Percentiles rank a stretch among this genome's conserved stretches.
Evolutionary conservation across 2,329 filamentous ascomycete genomes (phyloP).

Genomic region (Penicillium brasilianum): DNA sequence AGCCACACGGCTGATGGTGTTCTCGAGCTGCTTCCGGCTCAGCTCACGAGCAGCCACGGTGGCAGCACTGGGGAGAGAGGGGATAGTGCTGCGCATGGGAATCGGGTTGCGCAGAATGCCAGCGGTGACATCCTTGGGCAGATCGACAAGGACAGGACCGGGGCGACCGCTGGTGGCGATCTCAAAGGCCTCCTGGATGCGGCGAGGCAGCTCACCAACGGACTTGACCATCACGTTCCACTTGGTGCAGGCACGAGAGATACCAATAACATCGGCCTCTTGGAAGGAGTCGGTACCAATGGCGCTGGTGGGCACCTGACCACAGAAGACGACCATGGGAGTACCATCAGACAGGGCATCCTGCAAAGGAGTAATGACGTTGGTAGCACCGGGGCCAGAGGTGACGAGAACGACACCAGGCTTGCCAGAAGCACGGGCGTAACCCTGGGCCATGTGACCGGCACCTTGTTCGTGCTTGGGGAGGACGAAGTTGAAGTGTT

Average conservation of each 20-base stretch:
- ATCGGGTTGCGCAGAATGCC: constrained; percentile 82
- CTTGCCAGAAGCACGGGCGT: constrained; percentile 90
- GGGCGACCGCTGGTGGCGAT: constrained; percentile 94
- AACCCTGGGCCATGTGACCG: constrained; percentile 98
- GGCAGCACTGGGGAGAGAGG: constrained; percentile 82
- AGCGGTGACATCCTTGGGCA: constrained; percentile 95
- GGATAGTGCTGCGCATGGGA: constrained; percentile 74
- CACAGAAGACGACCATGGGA: constrained; percentile 92
- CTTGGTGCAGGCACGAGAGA: constrained; percentile 93
- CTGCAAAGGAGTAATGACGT: constrained; percentile 94
- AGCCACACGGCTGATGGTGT: constrained; percentile 77
- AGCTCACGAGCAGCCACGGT: constrained; percentile 78
- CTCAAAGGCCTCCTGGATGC: constrained; percentile 98
- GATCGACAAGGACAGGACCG: constrained; percentile 91
- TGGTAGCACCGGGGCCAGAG: constrained; percentile 94
- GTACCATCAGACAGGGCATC: constrained; percentile 95
- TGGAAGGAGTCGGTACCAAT: constrained; percentile 98
- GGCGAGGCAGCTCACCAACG: constrained; percentile 85
- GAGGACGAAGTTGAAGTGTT: constrained; percentile 94
- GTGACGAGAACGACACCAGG: constrained; percentile 96
- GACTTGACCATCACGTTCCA: constrained; percentile 99
- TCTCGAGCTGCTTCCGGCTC: constrained; percentile 72
- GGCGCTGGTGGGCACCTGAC: constrained; percentile 86
- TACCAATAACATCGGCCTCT: constrained; percentile 92
- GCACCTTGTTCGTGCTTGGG: constrained; percentile 97